Conservation (phyloP, 78 protist species). For the Anaeramoeba flamelloides region DNA sequence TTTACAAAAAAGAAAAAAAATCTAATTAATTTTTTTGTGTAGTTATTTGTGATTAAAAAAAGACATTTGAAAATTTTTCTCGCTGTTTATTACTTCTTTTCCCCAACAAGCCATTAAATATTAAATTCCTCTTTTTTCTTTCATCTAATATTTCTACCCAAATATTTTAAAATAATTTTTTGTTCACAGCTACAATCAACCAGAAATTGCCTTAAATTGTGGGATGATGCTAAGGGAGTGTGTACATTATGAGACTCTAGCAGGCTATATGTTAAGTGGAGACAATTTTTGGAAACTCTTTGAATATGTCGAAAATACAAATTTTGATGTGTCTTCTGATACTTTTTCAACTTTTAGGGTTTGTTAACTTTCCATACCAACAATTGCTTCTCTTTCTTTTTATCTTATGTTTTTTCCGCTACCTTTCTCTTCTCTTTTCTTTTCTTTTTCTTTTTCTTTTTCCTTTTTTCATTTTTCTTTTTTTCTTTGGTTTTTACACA, state of each 20-base stretch:
- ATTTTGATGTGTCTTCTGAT: slow-evolving; percentile 80
- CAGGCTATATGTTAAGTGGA: slow-evolving; percentile 22
- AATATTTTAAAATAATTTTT: not conserved
- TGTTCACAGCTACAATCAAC: slow-evolving; percentile 30
- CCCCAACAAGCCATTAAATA: too few species aligned
- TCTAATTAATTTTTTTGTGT: too few species aligned
- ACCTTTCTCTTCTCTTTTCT: not conserved
- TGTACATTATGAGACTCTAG: slow-evolving; percentile 42
- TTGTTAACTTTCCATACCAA: not conserved
- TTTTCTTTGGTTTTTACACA: too few species aligned
- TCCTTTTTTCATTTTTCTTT: too few species aligned
- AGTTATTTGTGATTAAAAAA: too few species aligned
- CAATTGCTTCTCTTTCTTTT: not conserved
- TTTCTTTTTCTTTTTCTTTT: not conserved
- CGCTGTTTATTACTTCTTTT: too few species aligned
- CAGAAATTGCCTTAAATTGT: slow-evolving; percentile 47
- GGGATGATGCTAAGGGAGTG: slow-evolving; percentile 75
- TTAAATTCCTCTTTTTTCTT: too few species aligned
- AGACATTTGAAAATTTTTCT: too few species aligned
- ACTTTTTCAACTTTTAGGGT: slow-evolving; percentile 69
- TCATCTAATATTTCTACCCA: too few species aligned
- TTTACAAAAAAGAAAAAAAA: too few species aligned
- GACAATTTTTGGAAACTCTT: slow-evolving; percentile 41
- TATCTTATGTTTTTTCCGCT: too few species aligned
- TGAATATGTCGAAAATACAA: slow-evolving; percentile 39